Evolutionary conservation across 2,329 filamentous ascomycete species (phyloP), one percentile per base, ranked within the genome.

Genomic region (Pseudogymnoascus sp.): DNA sequence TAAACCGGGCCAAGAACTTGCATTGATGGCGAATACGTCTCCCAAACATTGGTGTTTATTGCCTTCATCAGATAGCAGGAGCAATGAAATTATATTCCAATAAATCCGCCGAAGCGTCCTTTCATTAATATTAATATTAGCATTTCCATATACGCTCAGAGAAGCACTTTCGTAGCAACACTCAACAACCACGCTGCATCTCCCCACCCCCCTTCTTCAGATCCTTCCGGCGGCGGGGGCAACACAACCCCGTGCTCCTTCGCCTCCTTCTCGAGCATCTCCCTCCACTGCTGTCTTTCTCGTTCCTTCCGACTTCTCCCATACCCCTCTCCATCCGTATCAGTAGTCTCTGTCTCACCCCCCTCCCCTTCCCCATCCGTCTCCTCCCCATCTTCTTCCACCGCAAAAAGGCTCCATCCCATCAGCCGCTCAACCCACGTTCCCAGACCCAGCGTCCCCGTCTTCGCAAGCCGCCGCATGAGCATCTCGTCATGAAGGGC

Each of bases 181-280:
- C 81, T 86, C 63, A 89, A 74, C 56, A 89, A 73, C 87, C 86
- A 89, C 14, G 85, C 85, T 25, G 85, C 86, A 73, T 89, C 87
- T 64, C 83, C 80, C 86, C 86, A 89, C 7, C 81, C 82, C 14
- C 84, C 84, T 46, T 84, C 81, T 61, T 87, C 80, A 7, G 78
- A 76, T 44, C 79, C 79, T 60, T 77, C 76, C 8, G 78, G 76
- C 34, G 71, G 82, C 71, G 78, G 78, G 25, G 69, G 62, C 28
- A 73, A 70, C 18, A 63, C 65, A 28, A 66, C 53, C 6, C 66
- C 64, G 28, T 70, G 66, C 25, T 59, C 59, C 56, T 66, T 37
- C 61, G 64, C 37, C 64, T 68, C 16, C 66, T 63, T n/a, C 66
- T 69, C 21, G 68, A 68, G 23, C 69, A 69, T 6, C 66, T n/a